Evolutionary conservation across 108 stramenopile genomes (phyloP).

Genomic region (Skeletonema costatum): DNA sequence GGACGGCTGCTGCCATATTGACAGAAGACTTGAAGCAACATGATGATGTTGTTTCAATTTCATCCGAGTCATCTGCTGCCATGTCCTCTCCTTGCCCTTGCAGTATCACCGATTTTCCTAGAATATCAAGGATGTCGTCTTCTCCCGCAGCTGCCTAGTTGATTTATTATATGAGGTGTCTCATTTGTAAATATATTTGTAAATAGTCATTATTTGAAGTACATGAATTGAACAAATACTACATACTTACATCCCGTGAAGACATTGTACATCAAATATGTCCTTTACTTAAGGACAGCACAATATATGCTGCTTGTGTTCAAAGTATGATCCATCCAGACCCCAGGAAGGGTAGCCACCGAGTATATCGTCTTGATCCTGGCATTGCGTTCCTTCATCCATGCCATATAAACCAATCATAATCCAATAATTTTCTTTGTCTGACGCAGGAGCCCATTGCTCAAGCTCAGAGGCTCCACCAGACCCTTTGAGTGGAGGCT

Average conservation of each 20-base stretch:
- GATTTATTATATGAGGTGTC: background rate
- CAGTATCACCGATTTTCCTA: background rate
- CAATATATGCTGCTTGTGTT: slow-evolving; percentile 43
- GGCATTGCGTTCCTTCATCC: background rate
- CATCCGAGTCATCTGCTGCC: background rate
- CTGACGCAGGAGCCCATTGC: slow-evolving; percentile 27
- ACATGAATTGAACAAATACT: background rate
- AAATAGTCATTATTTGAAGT: background rate
- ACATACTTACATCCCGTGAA: no score
- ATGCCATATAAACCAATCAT: slow-evolving; percentile 1
- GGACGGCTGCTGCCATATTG: background rate
- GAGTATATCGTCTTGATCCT: background rate
- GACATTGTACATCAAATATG: no score
- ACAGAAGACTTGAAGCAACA: background rate
- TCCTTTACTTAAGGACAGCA: background rate
- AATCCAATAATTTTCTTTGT: slow-evolving; percentile 24
- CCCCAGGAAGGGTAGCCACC: slow-evolving; percentile 24
- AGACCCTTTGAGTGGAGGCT: slow-evolving; percentile 11
- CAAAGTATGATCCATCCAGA: slow-evolving; percentile 30
- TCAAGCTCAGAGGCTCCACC: slow-evolving; percentile 11
- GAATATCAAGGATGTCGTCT: background rate
- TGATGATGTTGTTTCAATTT: background rate
- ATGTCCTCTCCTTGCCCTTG: background rate
- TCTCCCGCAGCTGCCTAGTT: background rate
- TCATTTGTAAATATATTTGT: background rate